A percentile compares a stretch with the other conserved stretches of the same genome.
These are phyloP conservation scores for Salix exigua DNA, from an alignment of 345 rosid species.

Conservation along the genomic window DNA sequence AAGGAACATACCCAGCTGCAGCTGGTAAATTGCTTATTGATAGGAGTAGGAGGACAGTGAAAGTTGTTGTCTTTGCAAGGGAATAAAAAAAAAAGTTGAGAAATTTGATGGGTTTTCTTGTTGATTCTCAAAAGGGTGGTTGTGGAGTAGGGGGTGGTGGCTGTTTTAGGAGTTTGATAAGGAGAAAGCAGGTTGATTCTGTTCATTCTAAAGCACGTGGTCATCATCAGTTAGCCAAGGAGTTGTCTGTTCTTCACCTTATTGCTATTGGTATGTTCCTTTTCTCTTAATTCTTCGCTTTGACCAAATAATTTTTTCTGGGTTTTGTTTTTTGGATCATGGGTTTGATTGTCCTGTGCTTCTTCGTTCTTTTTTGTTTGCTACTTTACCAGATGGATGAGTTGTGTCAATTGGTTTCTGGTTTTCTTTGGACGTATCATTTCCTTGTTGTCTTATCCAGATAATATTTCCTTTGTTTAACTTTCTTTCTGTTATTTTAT, in stretches of 20 bases:
- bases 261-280: slow-evolving; percentile 24
- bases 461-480: neutral
- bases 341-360: neutral
- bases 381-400: neutral
- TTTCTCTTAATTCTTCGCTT: neutral
- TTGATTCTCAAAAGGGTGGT: slow-evolving; percentile 17
- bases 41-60: neutral
- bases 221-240: slow-evolving; percentile 28
- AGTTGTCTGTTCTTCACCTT: slow-evolving; percentile 27
- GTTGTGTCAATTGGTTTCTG: neutral
- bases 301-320: too few relatives aligned
- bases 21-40: neutral
- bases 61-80: neutral
- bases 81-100: neutral
- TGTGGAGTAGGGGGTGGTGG: slow-evolving; percentile 19
- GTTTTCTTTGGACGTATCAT: neutral
- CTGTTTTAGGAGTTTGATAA: slow-evolving; percentile 21
- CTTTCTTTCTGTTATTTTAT: neutral
- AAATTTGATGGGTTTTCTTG: slow-evolving; percentile 25
- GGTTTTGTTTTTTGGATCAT: neutral
- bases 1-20: neutral
- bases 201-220: slow-evolving; percentile 15
- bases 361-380: neutral
- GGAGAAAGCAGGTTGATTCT: slow-evolving; percentile 38
- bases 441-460: neutral